Evolutionary conservation across 164 flowering plant genomes (phyloP), one percentile per base, ranked within the genome.

Genomic region (Aristolochia contorta): DNA sequence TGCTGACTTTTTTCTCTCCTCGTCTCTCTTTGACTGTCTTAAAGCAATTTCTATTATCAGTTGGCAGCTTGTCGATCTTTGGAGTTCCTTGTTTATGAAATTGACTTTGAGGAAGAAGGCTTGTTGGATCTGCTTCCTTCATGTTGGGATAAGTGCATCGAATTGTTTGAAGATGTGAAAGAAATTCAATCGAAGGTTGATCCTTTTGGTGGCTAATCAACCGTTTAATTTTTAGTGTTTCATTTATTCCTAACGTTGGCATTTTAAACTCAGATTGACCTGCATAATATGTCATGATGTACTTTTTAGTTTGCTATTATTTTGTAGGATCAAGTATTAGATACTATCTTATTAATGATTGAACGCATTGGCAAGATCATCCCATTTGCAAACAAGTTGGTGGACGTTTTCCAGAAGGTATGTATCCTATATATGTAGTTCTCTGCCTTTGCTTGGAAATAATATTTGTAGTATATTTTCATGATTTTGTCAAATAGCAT

Each of bases 121-220:
- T 88, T 87, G 64, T 30, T 64, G 5, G 91, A 90, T 72, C 90
- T 88, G 68, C 85, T 93, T 67, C 88, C 97, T 14, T 59, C 74
- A 9, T 90, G 99, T 65, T 93, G 86, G 86, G 84, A 78, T 59
- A 75, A 78, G 55, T 88, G 96, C 59, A 88, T 93, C 71, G 82
- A 84, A 61, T 79, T 93, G 79, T 72, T 86, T 47, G 91, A 87
- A 69, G 91, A 90, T 30, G 99, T 88, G 25, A 82, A 82, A 66
- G 94, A 90, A 75, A 88, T 93, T 74, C 97, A 90, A 66, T 93
- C 99, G 47, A 93, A 93, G 92, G 98, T 92, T 69, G 46, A 64
- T 41, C 56, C 22, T 30, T 6, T 20, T 14, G 21, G 16, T 59
- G 43, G 23, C 41, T 47, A 10, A 5, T 13, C 23, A 16, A 19